These are phyloP conservation scores for Monilinia laxa DNA, from an alignment of 2,329 filamentous ascomycete genomes.

Conservation along the genomic window DNA sequence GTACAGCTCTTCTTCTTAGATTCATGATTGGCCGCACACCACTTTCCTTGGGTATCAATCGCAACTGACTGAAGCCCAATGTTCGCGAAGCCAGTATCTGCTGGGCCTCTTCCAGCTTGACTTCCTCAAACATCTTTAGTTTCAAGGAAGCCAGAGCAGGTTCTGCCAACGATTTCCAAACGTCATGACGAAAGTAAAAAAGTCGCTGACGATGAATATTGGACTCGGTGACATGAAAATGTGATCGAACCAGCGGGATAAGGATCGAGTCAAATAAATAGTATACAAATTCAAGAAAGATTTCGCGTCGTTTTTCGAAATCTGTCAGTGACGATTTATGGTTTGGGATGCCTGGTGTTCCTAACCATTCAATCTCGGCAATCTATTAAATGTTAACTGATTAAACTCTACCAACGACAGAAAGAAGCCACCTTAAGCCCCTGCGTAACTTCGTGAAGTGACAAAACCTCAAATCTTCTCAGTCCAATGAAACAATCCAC, in stretches of 20 bases:
- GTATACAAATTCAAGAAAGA: constrained; percentile 84
- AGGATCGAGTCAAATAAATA: constrained; percentile 90
- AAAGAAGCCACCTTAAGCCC: constrained; percentile 63
- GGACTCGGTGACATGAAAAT: constrained; percentile 95
- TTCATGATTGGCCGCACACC: constrained; percentile 87
- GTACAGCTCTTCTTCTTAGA: constrained; percentile 63
- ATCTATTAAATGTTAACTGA: constrained; percentile 50
- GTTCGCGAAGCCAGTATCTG: constrained; percentile 59
- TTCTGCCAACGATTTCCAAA: constrained; percentile 77
- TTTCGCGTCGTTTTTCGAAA: constrained; percentile 69
- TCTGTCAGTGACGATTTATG: constrained; percentile 69
- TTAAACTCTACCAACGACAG: background rate
- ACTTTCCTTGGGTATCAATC: constrained; percentile 76
- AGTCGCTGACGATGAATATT: constrained; percentile 74
- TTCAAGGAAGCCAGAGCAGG: constrained; percentile 70
- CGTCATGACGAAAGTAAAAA: constrained; percentile 93
- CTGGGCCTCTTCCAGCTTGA: constrained; percentile 58
- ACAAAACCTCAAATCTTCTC: constrained; percentile 77
- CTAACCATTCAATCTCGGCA: constrained; percentile 70
- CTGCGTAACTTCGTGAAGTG: constrained; percentile 74
- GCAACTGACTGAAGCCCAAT: constrained; percentile 75
- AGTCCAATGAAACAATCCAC: constrained; percentile 77
- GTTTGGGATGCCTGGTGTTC: constrained; percentile 48
- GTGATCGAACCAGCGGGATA: constrained; percentile 79
- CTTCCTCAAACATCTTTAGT: constrained; percentile 72